Evolutionary conservation across 805 yeast species (phyloP).

Genomic region (Ogataea ramenticola): DNA sequence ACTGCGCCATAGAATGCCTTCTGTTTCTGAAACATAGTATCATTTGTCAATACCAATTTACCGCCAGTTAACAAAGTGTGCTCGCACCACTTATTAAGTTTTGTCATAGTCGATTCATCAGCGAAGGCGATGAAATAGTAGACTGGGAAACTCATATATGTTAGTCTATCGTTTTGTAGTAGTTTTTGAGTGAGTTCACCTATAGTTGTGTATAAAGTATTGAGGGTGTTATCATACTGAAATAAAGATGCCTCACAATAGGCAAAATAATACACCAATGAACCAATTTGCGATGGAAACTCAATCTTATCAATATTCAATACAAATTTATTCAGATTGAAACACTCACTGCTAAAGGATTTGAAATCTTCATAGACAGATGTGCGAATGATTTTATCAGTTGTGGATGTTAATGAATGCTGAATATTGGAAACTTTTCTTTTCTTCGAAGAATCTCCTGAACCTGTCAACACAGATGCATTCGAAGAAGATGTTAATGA

Average conservation of each 20-base stretch:
- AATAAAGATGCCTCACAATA: slow-evolving; percentile 1
- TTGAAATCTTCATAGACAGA: background rate
- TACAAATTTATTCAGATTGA: background rate
- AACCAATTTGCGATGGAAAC: slow-evolving; percentile 12
- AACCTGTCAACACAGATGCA: no score
- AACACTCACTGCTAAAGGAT: background rate
- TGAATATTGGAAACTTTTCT: background rate
- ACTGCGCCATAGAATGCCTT: slow-evolving; percentile 9
- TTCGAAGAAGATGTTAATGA: background rate
- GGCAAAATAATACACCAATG: slow-evolving; percentile 8
- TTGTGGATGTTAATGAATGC: background rate
- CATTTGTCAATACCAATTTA: background rate
- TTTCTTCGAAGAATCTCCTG: background rate
- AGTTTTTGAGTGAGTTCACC: background rate
- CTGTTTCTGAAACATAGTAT: slow-evolving; percentile 2
- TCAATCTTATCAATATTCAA: slow-evolving; percentile 3
- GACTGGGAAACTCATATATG: background rate
- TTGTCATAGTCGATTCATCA: slow-evolving; percentile 3
- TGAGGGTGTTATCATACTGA: background rate
- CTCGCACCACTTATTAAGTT: slow-evolving; percentile 11
- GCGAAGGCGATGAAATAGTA: slow-evolving; percentile 3
- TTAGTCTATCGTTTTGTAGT: background rate
- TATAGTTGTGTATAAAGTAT: background rate
- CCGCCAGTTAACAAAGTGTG: background rate
- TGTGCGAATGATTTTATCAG: background rate